Evolutionary conservation across 495 filamentous ascomycete species (phyloP), one percentile per base, ranked within the genome.

Genomic region (Penicillium canescens): DNA sequence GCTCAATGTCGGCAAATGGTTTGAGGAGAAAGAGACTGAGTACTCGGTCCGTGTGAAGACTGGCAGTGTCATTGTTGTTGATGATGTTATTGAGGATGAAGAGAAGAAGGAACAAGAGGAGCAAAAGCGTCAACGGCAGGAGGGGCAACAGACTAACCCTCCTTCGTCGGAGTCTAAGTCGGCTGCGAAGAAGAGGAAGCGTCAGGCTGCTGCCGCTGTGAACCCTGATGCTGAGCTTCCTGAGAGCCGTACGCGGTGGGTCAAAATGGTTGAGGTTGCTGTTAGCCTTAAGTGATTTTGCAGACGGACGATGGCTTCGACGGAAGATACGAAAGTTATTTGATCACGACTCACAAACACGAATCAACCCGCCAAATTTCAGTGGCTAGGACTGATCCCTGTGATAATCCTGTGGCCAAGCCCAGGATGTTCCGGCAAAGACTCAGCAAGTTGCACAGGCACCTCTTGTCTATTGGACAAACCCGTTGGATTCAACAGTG

Each of bases 181-280:
- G 3, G 59, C 52, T 3, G 21, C 43, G 66, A 82, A 72, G 69
- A 79, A 58, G 68, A 64, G 62, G 65, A 77, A 74, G 64, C 68
- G 62, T 1, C 67, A 68, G 14, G 47, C 43, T 12, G 42, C 53
- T 14, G 56, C 43, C 8, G 46, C 47, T 1, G 28, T 59, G n/a
- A 78, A 75, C 8, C 18, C 33, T 26, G 78, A 77, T 33, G 71
- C 72, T 26, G 85, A 89, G 42, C 57, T 84, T 20, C 81, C 81
- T 0, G 83, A 86, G 62, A 78, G 80, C 33, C 69, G 82, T 61
- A 83, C 84, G 0, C 69, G 89, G 60, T 86, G 84, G 70, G 71
- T 85, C 50, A 87, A 85, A 63, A 80, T 80, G 50, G 73, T 91
- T 28, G 84, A 90, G 57, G 75, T 88, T 48, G 79, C 76, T n/a